Evolutionary conservation across 2,329 filamentous ascomycete genomes (phyloP), one percentile per base, ranked within the genome.

Genomic region (Pseudogymnoascus sp.): DNA sequence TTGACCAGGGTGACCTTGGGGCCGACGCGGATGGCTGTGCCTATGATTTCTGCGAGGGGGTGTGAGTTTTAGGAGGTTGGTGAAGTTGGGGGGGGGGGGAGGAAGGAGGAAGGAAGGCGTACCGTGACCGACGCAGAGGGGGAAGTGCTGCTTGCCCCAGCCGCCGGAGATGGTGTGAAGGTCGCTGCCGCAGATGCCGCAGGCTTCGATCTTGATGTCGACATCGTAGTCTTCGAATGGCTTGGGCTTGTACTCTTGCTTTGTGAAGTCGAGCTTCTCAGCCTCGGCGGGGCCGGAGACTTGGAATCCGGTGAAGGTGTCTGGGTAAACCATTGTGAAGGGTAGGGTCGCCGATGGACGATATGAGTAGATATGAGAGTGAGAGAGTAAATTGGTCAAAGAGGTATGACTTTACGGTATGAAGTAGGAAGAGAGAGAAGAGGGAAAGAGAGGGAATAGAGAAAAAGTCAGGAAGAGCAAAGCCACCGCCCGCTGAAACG

Each of bases 191-290:
- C 88, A 91, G 61, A 91, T 81, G 71, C 90, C 89, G 71, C 90
- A 93, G 72, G 84, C 87, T 68, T 92, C 87, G 70, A 96, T 88
- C 80, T 93, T 89, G 76, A 96, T 85, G 73, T 96, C 91, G 70
- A 96, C 85, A 73, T 96, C 91, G 75, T 90, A 83, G 73, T 93
- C 90, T 67, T 88, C 90, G 73, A 96, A 96, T 16, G 89, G 89
- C 79, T 96, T 95, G 63, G 93, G 86, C 69, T 87, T 83, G 79
- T 91, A 91, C 79, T 93, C 71, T 31, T 71, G 71, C 63, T 71
- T 70, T 45, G 71, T 68, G 63, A 73, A 72, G 11, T 72, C 71
- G 55, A 59, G 55, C 25, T 38, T 28, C 1, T 67, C 70, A 67
- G 68, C 72, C 52, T 69, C 67, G 33, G 68, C 64, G 0, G 71